Percentiles rank a stretch among this genome's conserved stretches.
Evolutionary conservation across 163 green algal species (phyloP).

Genomic region (Chlamydomonas reinhardtii): DNA sequence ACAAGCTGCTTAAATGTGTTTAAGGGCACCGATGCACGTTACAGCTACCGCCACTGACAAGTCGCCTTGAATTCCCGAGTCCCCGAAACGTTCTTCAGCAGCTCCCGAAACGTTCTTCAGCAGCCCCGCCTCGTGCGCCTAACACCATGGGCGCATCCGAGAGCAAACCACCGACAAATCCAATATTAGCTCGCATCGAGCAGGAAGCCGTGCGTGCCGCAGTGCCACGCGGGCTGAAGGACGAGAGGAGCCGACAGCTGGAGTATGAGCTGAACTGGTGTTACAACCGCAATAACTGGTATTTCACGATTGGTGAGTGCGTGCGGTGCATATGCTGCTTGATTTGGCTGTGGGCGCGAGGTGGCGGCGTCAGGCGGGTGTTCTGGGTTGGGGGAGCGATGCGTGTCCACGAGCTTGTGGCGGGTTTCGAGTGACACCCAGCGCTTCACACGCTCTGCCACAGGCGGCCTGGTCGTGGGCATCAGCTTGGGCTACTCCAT

Average conservation of each 20-base stretch:
- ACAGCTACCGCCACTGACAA: too few relatives aligned
- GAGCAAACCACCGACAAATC: constrained; percentile 13
- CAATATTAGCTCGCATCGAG: constrained; percentile 32
- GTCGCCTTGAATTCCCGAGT: too few relatives aligned
- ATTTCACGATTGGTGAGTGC: constrained; percentile 25
- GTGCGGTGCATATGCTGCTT: too few relatives aligned
- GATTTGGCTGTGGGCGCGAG: too few relatives aligned
- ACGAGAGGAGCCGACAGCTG: constrained; percentile 41
- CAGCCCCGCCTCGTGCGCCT: too few relatives aligned
- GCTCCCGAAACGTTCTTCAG: too few relatives aligned
- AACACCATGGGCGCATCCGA: neutral
- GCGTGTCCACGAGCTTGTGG: too few relatives aligned
- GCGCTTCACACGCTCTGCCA: too few relatives aligned
- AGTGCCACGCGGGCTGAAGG: constrained; percentile 16
- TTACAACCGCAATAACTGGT: constrained; percentile 50
- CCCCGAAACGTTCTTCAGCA: too few relatives aligned
- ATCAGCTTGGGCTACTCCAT: constrained; percentile 20
- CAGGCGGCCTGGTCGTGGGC: constrained; percentile 11
- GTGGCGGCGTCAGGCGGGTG: neutral
- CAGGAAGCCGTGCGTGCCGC: constrained; percentile 41
- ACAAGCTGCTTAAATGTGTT: too few relatives aligned
- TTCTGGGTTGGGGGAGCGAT: neutral
- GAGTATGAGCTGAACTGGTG: constrained; percentile 52
- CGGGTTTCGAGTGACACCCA: too few relatives aligned
- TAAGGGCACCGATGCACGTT: too few relatives aligned